Percentiles rank a stretch among this genome's conserved stretches.
phyloP scores from a whole-genome alignment of 441 rosid genomes.

The Populus hybrid region DNA sequence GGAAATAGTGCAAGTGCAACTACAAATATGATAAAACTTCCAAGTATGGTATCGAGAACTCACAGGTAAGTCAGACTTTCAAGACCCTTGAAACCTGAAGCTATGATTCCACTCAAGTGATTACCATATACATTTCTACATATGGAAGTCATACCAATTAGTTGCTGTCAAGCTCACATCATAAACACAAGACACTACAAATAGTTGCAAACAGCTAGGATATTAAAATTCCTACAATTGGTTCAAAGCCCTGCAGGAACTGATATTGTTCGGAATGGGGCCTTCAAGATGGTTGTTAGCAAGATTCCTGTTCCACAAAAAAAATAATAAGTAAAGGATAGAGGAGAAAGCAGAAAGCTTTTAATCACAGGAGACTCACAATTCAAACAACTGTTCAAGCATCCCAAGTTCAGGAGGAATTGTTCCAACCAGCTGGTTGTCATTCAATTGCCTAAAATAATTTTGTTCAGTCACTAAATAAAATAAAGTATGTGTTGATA shows the following conservation, averaged over 20 bases:
- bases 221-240: slow-evolving; percentile 54
- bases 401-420: slow-evolving; percentile 96
- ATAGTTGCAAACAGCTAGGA: not conserved
- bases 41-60: slow-evolving; percentile 16
- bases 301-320: slow-evolving; percentile 55
- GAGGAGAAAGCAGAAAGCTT: not conserved
- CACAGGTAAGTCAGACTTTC: slow-evolving; percentile 90
- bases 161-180: not conserved
- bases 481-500: not conserved
- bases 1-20: not conserved
- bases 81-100: slow-evolving; percentile 59
- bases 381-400: slow-evolving; percentile 81
- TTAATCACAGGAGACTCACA: slow-evolving; percentile 41
- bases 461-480: not conserved
- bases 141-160: not conserved
- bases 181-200: not conserved
- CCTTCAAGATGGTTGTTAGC: slow-evolving; percentile 80
- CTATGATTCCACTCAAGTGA: slow-evolving; percentile 63
- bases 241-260: slow-evolving; percentile 79
- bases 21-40: not conserved
- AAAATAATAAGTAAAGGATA: not conserved
- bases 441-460: slow-evolving; percentile 65
- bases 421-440: slow-evolving; percentile 57
- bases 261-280: slow-evolving; percentile 71
- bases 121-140: slow-evolving; percentile 85